Base-by-base conservation (phyloP, 768 basidiomycete genomes). In the Omphalotus guepiniiformis region DNA sequence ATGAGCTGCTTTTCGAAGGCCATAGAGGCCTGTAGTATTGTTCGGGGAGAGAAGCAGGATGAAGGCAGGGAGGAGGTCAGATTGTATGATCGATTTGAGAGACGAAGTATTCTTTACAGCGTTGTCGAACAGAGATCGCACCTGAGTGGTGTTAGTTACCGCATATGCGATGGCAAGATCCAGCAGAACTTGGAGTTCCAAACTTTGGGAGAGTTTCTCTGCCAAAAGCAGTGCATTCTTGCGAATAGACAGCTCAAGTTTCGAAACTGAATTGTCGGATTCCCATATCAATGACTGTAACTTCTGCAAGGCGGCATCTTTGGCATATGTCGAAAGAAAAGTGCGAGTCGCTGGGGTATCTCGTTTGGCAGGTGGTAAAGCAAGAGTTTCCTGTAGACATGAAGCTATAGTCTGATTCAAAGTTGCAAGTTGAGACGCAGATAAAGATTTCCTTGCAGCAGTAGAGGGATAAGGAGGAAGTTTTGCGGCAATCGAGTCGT, bases 221-320 rank as follows among this genome's bases (percentile, higher is more conserved):
- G 85, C 76, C 4, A 89, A 74, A 5, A 73, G 55, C 6, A 89
- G 64, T 0, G 74, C 71, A 26, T 70, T 66, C 36, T 72, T 70
- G 16, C 66, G 69, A 39, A 88, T 76, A 13, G 63, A 53, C 32
- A 63, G 69, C 34, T 82, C 75, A 9, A 71, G 63, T 27, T 61
- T 63, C 1, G 72, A 66, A 4, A 59, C 50, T 4, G 55, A 48
- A 5, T 55, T 23, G 2, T 58, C 40, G 15, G 58, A 51, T 21
- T 66, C 68, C 85, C 85, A 88, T 51, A 88, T 80, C 28, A 88
- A 66, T 7, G 65, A 53, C 38, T 83, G 71, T 1, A 88, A 68
- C 6, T 55, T 57, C 30, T 75, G 72, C 21, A 73, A 67, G 7
- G 85, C 83, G 1, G 63, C 62, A 53, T 87, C 80, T 48, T 71